phyloP scores from a whole-genome alignment of 192 early-diverging fungal genomes.

The Kickxella alabastrina region DNA sequence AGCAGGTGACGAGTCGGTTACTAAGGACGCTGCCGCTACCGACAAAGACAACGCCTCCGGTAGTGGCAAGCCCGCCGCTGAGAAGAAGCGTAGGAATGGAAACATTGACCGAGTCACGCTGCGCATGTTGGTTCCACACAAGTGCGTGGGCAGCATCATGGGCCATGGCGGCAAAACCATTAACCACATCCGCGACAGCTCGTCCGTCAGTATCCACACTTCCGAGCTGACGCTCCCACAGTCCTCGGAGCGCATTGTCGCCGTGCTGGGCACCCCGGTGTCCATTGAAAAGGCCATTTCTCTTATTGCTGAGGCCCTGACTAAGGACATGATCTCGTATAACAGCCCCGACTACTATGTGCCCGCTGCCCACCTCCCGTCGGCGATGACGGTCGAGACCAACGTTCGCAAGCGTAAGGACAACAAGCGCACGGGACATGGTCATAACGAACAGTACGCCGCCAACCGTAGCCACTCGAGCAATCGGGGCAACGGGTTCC shows the following conservation, averaged over 20 bases:
- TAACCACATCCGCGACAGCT: constrained; percentile 38
- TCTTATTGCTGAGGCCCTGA: constrained; percentile 34
- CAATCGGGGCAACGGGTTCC: constrained; percentile 12
- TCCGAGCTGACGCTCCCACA: constrained; percentile 39
- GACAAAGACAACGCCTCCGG: background rate
- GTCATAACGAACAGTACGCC: constrained; percentile 14
- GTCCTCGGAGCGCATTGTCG: constrained; percentile 45
- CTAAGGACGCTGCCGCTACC: background rate
- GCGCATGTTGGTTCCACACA: constrained; percentile 47
- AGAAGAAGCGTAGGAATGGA: background rate
- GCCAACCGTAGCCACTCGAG: constrained; percentile 14
- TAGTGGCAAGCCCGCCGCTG: background rate
- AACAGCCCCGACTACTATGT: constrained; percentile 37
- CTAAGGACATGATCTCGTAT: constrained; percentile 36
- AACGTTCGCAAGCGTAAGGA: constrained; percentile 40
- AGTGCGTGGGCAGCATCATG: constrained; percentile 53
- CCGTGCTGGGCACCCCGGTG: constrained; percentile 29
- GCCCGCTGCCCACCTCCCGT: constrained; percentile 42
- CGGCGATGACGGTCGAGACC: constrained; percentile 49
- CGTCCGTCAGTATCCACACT: constrained; percentile 43
- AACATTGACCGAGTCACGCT: constrained; percentile 11
- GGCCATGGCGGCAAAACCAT: constrained; percentile 49
- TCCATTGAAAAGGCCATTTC: constrained; percentile 36
- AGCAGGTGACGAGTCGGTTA: no score
- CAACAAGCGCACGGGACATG: constrained; percentile 16